Percentiles rank a stretch among this genome's conserved stretches.
Conservation (phyloP, 345 rosid species). For the Iberis pinnata region DNA sequence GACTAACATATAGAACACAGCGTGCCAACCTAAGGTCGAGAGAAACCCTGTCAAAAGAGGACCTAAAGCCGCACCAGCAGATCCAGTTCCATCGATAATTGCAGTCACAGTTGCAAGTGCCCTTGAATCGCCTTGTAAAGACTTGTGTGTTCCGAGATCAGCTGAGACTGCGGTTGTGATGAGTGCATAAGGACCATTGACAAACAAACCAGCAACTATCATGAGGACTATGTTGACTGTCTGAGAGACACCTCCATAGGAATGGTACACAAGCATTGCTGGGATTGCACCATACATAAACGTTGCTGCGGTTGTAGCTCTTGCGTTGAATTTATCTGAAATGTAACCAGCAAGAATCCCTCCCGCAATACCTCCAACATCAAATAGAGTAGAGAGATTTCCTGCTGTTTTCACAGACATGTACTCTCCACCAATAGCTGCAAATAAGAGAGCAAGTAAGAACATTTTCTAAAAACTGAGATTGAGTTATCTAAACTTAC, state of each 20-base stretch:
- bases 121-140: conserved; percentile 78
- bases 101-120: conserved; percentile 95
- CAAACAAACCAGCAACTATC: conserved; percentile 80
- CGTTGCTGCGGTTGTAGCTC: conserved; percentile 78
- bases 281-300: conserved; percentile 89
- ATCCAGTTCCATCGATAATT: conserved; percentile 89
- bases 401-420: conserved; percentile 91
- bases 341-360: conserved; percentile 78
- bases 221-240: conserved; percentile 59
- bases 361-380: conserved; percentile 85
- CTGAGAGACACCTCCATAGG: conserved; percentile 59
- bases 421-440: conserved; percentile 86
- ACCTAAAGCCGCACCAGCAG: conserved; percentile 88
- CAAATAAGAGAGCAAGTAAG: conserved; percentile 18
- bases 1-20: conserved; percentile 67
- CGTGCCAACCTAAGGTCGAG: conserved; percentile 66
- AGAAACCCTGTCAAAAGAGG: conserved; percentile 89
- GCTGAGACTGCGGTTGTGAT: conserved; percentile 96
- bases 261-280: conserved; percentile 62
- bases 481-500: conserved; percentile 31
- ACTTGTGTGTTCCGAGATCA: conserved; percentile 89
- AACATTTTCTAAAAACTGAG: background rate
- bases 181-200: conserved; percentile 93
- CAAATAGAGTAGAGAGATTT: conserved; percentile 83
- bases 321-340: conserved; percentile 73